Percentiles rank a stretch among this genome's conserved stretches.
Conservation (phyloP, 2,329 filamentous ascomycete genomes). For the Penicillium hordei region DNA sequence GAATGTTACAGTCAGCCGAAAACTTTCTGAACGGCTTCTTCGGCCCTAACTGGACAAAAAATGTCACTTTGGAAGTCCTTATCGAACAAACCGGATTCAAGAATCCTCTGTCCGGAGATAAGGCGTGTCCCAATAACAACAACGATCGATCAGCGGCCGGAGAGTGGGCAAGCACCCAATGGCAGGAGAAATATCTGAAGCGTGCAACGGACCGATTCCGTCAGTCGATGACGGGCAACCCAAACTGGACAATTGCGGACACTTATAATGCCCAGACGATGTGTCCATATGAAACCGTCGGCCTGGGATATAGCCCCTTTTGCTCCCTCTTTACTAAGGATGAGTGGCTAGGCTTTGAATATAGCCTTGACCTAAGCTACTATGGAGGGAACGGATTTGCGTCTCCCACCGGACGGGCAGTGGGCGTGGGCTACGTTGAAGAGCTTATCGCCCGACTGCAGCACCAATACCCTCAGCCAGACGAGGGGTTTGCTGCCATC, state of each 20-base stretch:
- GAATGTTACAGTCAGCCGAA: slow-evolving; percentile 75
- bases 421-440: slow-evolving; percentile 72
- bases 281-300: slow-evolving; percentile 77
- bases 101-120: slow-evolving; percentile 59
- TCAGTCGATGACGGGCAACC: slow-evolving; percentile 53
- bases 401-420: slow-evolving; percentile 65
- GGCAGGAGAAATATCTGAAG: slow-evolving; percentile 64
- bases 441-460: slow-evolving; percentile 69
- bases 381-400: slow-evolving; percentile 62
- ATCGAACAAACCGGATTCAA: slow-evolving; percentile 56
- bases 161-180: slow-evolving; percentile 46
- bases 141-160: slow-evolving; percentile 30
- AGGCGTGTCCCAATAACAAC: slow-evolving; percentile 64
- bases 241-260: slow-evolving; percentile 65
- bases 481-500: slow-evolving; percentile 45
- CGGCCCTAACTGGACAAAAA: slow-evolving; percentile 69
- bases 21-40: slow-evolving; percentile 80
- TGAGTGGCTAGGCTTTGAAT: slow-evolving; percentile 72
- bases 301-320: slow-evolving; percentile 71
- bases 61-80: slow-evolving; percentile 70
- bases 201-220: slow-evolving; percentile 62
- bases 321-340: slow-evolving; percentile 72
- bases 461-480: slow-evolving; percentile 24
- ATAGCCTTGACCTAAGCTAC: slow-evolving; percentile 67
- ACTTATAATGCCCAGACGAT: slow-evolving; percentile 68